Base-by-base conservation (phyloP, 2,329 filamentous ascomycete species). In the Ophiostoma sp. region DNA sequence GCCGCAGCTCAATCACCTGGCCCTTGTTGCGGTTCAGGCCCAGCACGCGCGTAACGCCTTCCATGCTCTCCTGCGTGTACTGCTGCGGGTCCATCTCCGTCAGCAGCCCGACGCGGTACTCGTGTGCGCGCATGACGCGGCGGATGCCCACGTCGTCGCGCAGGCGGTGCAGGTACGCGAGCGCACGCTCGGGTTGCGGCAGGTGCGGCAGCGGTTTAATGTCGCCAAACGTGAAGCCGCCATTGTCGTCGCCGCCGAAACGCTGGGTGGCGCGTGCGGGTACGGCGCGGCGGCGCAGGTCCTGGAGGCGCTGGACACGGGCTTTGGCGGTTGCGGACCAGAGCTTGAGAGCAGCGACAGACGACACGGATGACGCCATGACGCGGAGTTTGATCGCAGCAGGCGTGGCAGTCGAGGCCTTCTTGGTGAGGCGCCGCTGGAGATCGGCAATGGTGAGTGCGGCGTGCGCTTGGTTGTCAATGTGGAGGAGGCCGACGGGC, bases 1-100 rank as follows among this genome's bases (percentile, higher is more conserved):
- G 79, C 0, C 95, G 83, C 70, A 99, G 79, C 81, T 98, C 93
- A 68, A 99, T 97, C 0, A 92, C 91, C 77, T 97, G 90, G 70
- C 95, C 95, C 2, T 83, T 79, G 75, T 98, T 97, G 11, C 92
- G 83, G 76, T 99, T 99, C 55, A 98, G 77, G 0, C 95, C 95
- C 0, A 98, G 79, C 1, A 91, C 93, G 62, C 92, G 85, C 65
- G 88, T 88, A n/a, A 83, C 84, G 64, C 85, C 85, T 74, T 95
- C 89, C 74, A 91, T 89, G 60, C 86, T 91, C 1, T 81, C 77
- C 71, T 84, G 77, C 0, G 93, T 97, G 77, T 97, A 87, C 72
- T 89, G 84, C 0, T 89, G 83, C 0, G 95, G 95, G 74, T 99
- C 91, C 94, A 99, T 98, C 79, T 99, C 95, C 0, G 93, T 97